Conservation (phyloP, 371 early-diverging fungal genomes). For the Lichtheimia ornata region DNA sequence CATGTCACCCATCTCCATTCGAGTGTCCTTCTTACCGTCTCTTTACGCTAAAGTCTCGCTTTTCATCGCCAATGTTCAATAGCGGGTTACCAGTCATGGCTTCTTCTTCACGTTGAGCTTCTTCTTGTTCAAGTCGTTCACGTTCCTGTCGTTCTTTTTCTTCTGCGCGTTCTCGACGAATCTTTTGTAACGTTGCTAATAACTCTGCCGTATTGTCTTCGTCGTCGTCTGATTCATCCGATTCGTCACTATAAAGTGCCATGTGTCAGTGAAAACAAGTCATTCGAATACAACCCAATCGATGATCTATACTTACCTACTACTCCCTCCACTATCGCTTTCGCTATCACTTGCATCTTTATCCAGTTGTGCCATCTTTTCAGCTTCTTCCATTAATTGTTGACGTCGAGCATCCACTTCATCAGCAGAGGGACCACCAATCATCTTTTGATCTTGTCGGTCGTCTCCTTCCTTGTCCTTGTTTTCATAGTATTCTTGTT, state of each 20-base stretch:
- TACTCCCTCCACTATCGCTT: slow-evolving; percentile 43
- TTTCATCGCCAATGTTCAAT: slow-evolving; percentile 53
- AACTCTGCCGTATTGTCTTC: slow-evolving; percentile 93
- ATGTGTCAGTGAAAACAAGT: no score
- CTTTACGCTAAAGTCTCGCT: slow-evolving; percentile 85
- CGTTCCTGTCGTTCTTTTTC: slow-evolving; percentile 84
- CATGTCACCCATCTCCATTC: slow-evolving; percentile 2
- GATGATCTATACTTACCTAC: slow-evolving; percentile 11
- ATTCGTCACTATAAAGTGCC: background rate
- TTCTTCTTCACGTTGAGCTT: slow-evolving; percentile 57
- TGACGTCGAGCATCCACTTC: slow-evolving; percentile 37
- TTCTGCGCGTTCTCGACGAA: slow-evolving; percentile 90
- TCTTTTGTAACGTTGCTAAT: slow-evolving; percentile 91
- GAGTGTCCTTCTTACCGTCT: slow-evolving; percentile 54
- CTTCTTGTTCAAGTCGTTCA: slow-evolving; percentile 61
- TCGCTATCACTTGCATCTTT: slow-evolving; percentile 70
- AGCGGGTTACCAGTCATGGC: slow-evolving; percentile 85
- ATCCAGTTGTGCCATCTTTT: slow-evolving; percentile 54
- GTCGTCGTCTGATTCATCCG: slow-evolving; percentile 72
- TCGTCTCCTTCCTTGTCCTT: slow-evolving; percentile 32
- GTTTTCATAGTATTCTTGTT: slow-evolving; percentile 64
- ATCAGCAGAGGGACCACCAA: slow-evolving; percentile 17
- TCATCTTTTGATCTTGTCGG: slow-evolving; percentile 7
- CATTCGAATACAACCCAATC: no score
- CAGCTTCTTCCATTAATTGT: slow-evolving; percentile 39